Conservation (phyloP, 352 stramenopile genomes). For the Halophytophthora batemanensis region DNA sequence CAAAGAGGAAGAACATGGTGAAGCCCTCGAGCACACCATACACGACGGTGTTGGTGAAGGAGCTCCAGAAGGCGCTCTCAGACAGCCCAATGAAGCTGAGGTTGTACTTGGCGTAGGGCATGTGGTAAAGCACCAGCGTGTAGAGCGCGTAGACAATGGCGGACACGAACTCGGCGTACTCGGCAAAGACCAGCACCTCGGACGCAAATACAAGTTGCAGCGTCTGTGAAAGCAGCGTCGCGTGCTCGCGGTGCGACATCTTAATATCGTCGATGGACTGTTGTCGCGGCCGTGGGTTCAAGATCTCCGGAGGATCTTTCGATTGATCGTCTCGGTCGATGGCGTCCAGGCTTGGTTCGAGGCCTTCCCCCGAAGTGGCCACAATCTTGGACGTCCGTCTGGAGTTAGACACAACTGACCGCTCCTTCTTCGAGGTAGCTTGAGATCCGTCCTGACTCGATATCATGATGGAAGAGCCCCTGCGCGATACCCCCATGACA, state of each 20-base stretch:
- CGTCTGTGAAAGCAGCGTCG: slow-evolving; percentile 12
- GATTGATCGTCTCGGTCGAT: too few relatives aligned
- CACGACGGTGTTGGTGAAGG: not conserved
- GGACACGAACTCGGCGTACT: slow-evolving; percentile 27
- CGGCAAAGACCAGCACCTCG: slow-evolving; percentile 19
- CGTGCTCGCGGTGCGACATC: slow-evolving; percentile 13
- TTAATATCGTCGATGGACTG: slow-evolving; percentile 3
- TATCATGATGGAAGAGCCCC: too few relatives aligned
- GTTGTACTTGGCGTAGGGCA: slow-evolving; percentile 15
- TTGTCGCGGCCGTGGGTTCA: too few relatives aligned
- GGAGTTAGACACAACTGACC: too few relatives aligned
- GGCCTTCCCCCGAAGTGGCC: too few relatives aligned
- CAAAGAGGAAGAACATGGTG: slow-evolving; percentile 8
- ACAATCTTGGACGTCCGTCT: too few relatives aligned
- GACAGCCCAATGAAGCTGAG: slow-evolving; percentile 8
- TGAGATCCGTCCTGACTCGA: too few relatives aligned
- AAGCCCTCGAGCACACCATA: slow-evolving; percentile 7
- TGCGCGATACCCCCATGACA: too few relatives aligned
- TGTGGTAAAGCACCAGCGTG: slow-evolving; percentile 9
- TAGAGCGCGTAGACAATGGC: slow-evolving; percentile 24
- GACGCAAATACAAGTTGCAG: slow-evolving; percentile 23
- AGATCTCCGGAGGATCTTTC: slow-evolving; percentile 2
- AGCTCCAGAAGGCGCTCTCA: not conserved
- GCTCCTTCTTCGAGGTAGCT: too few relatives aligned
- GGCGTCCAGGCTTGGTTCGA: too few relatives aligned